A percentile compares a stretch with the other conserved stretches of the same genome.
phyloP scores from a whole-genome alignment of 305 asterid species.

The Petunia hybrid region DNA sequence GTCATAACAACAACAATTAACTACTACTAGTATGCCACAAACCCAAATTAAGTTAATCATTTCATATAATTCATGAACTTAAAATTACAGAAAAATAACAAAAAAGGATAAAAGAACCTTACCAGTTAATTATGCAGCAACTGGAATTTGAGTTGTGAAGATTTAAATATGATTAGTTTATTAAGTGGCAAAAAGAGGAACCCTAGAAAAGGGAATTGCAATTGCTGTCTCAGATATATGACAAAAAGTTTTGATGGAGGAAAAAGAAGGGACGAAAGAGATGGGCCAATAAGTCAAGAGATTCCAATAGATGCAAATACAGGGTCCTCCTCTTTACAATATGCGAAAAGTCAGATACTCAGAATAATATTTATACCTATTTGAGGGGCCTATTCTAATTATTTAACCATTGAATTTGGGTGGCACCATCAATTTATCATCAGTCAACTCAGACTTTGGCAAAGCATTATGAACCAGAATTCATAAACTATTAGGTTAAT shows the following conservation, averaged over 20 bases:
- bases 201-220: constrained; percentile 38
- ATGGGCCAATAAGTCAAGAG: constrained; percentile 47
- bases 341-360: background rate
- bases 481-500: too few relatives aligned
- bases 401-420: background rate
- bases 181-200: constrained; percentile 26
- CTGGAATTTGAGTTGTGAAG: background rate
- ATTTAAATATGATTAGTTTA: background rate
- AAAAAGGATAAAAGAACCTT: background rate
- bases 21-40: background rate
- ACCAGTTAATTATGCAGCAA: background rate
- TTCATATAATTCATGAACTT: background rate
- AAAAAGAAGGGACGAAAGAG: constrained; percentile 38
- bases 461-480: too few relatives aligned
- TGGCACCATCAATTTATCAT: too few relatives aligned
- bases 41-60: background rate
- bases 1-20: background rate
- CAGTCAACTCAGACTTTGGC: too few relatives aligned
- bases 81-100: background rate
- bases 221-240: background rate
- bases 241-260: constrained; percentile 42
- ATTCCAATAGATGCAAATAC: constrained; percentile 34
- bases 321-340: background rate
- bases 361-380: constrained; percentile 1
- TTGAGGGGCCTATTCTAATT: constrained; percentile 16